Percentiles rank a stretch among this genome's conserved stretches.
These are phyloP conservation scores for Casuarina cunninghamiana DNA, from an alignment of 306 rosid genomes.

Conservation along the genomic window DNA sequence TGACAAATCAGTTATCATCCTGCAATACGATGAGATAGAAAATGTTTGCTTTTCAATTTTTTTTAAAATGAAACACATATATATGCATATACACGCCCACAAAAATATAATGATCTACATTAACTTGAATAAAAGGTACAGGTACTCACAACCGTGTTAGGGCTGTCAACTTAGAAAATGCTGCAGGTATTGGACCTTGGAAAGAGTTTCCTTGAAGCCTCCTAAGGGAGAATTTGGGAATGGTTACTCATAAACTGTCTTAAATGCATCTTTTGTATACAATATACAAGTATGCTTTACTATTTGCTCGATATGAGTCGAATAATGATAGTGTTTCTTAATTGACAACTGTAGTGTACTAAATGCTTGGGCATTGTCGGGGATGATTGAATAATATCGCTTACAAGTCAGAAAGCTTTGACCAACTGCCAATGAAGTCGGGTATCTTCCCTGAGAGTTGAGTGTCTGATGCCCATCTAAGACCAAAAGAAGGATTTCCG, in stretches of 20 bases:
- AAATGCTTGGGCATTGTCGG: not conserved
- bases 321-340: not conserved
- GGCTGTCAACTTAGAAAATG: no score
- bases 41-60: conserved; percentile 26
- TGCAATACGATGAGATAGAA: conserved; percentile 30
- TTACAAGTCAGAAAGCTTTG: conserved; percentile 42
- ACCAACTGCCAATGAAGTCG: no score
- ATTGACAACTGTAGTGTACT: no score
- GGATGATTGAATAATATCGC: conserved; percentile 20
- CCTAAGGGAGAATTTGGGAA: conserved; percentile 41
- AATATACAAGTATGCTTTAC: not conserved
- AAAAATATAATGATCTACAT: not conserved
- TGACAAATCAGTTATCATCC: conserved; percentile 60
- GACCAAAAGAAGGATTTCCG: conserved; percentile 20
- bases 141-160: conserved; percentile 61
- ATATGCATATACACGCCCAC: no score
- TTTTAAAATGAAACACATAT: no score
- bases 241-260: not conserved
- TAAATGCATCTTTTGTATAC: not conserved
- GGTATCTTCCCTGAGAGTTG: no score
- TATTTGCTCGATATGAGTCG: not conserved
- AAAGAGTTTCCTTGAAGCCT: conserved; percentile 84
- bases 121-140: conserved; percentile 10
- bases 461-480: conserved; percentile 15
- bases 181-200: conserved; percentile 50